Evolutionary conservation across 805 yeast genomes (phyloP), one percentile per base, ranked within the genome.

Genomic region (Hanseniaspora guilliermondii): DNA sequence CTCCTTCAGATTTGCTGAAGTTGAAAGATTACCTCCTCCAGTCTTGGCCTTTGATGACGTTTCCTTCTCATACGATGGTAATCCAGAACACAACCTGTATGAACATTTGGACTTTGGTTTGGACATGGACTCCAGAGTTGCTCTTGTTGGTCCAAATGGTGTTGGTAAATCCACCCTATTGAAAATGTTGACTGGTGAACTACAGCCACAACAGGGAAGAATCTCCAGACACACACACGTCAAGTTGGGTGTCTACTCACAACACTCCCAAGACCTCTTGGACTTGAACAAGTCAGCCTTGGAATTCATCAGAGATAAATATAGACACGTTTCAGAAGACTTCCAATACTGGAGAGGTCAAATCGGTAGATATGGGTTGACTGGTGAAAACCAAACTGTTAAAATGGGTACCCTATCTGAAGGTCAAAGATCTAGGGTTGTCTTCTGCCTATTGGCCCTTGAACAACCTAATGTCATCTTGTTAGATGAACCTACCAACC

Each of bases 361-460:
- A 75, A 78, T 93, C 64, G 98, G 98, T 67, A 86, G 97, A 73
- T 93, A 85, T 67, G 98, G 98, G 73, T 80, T 93, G 66, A 91
- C 97, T 59, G 98, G 98, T 74, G 97, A 93, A 74, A 94, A 91
- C 59, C 98, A 93, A 77, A 93, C 97, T 56, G 86, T 96, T 44
- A 89, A 87, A 69, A 93, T 93, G 97, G 97, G 95, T 62, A 93
- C 98, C 17, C 73, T 93, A 60, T 89, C 97, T 19, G 98, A 93
- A 77, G 98, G 98, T 71, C 98, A 93, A 78, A 85, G 97, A 76
- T 91, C 97, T 60, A 84, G 98, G 74, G 98, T 93, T 62, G 98
- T 93, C 56, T 93, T 93, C 67, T 97, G 97, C 11, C 76, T 93
- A 61, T 79, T 93, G 66, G 98, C 98, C 50, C 77, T 93, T 62